Conservation (phyloP, 371 early-diverging fungal species). For the Lichtheimia ramosa region DNA sequence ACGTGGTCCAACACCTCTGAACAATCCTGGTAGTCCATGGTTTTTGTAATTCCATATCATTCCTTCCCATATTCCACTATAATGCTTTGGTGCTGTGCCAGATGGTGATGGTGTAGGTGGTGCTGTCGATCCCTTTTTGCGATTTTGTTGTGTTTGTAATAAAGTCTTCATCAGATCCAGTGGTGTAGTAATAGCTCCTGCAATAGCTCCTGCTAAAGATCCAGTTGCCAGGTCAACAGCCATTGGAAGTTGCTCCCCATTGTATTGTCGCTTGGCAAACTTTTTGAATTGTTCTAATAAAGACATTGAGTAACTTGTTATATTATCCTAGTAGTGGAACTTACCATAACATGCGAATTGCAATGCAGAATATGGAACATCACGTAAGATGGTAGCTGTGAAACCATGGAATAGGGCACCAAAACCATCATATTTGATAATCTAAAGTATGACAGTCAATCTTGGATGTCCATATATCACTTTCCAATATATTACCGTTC, state of each 20-base stretch:
- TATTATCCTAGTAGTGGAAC: neutral
- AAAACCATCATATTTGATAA: conserved; percentile 64
- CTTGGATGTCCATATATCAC: too few relatives aligned
- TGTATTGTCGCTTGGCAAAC: conserved; percentile 32
- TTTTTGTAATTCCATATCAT: conserved; percentile 62
- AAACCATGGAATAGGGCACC: conserved; percentile 70
- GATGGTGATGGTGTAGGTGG: conserved; percentile 13
- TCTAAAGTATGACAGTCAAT: conserved; percentile 25
- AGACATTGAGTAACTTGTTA: neutral
- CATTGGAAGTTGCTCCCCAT: conserved; percentile 43
- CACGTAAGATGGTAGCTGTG: conserved; percentile 65
- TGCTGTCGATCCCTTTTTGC: conserved; percentile 26
- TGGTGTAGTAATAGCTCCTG: conserved; percentile 71
- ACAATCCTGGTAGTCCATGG: conserved; percentile 62
- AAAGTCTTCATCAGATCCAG: conserved; percentile 72
- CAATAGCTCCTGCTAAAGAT: conserved; percentile 67
- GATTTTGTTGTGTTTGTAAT: conserved; percentile 62
- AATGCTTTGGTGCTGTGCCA: conserved; percentile 45
- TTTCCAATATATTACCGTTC: conserved; percentile 40
- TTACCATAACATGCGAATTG: conserved; percentile 76
- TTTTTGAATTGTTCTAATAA: conserved; percentile 52
- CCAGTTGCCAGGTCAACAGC: conserved; percentile 59
- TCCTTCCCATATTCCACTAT: conserved; percentile 65
- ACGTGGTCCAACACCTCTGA: conserved; percentile 67
- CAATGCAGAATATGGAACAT: conserved; percentile 73